Percentiles rank a stretch among this genome's conserved stretches.
Evolutionary conservation across 2,329 filamentous ascomycete species (phyloP).

Genomic region (Talaromyces islandicus): DNA sequence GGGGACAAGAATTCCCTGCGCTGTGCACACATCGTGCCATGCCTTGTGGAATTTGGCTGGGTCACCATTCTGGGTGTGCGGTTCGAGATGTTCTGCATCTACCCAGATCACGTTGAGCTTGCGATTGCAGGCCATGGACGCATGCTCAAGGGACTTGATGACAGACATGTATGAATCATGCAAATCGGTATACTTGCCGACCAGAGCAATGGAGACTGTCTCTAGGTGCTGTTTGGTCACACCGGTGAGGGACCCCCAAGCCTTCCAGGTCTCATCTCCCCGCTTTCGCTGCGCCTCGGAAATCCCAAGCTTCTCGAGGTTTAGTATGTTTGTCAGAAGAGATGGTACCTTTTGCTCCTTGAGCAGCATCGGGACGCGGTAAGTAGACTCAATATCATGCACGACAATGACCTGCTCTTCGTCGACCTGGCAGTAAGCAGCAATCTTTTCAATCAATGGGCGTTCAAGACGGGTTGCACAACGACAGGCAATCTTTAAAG

Average conservation of each 20-base stretch:
- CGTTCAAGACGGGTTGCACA: constrained; percentile 72
- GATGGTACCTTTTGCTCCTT: constrained; percentile 70
- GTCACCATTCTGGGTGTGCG: constrained; percentile 52
- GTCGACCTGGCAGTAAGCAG: constrained; percentile 82
- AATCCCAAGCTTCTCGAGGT: constrained; percentile 54
- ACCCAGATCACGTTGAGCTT: constrained; percentile 80
- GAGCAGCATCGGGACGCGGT: constrained; percentile 90
- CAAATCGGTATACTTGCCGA: constrained; percentile 84
- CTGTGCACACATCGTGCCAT: constrained; percentile 54
- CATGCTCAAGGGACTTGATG: constrained; percentile 82
- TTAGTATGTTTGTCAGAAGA: constrained; percentile 62
- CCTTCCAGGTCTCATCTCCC: constrained; percentile 64
- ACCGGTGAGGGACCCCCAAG: constrained; percentile 67
- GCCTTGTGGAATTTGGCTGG: constrained; percentile 59
- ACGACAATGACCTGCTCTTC: constrained; percentile 79
- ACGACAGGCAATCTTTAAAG: constrained; percentile 83
- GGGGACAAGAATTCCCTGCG: constrained; percentile 51
- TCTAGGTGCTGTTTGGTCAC: constrained; percentile 57
- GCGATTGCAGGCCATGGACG: constrained; percentile 75
- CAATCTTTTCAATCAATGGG: constrained; percentile 76
- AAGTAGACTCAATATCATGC: constrained; percentile 80
- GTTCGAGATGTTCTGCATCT: constrained; percentile 78
- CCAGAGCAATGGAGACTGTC: constrained; percentile 72
- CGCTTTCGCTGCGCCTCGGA: constrained; percentile 51
- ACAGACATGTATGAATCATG: constrained; percentile 83